phyloP scores from a whole-genome alignment of 1,284 basidiomycete species.

The Singerocomus inundabilis region DNA sequence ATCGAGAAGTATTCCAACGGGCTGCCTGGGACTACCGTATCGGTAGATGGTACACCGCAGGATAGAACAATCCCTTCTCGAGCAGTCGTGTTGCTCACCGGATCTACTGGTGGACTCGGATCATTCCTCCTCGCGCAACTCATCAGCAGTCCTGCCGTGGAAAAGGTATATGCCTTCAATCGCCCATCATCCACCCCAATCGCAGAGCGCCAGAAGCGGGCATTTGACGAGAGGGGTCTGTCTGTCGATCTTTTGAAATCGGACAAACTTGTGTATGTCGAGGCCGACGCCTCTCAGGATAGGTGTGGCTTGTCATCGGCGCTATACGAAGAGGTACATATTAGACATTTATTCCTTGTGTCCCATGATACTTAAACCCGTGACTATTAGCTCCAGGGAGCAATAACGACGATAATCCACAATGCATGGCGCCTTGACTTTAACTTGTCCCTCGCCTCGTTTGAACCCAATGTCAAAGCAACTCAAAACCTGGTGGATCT shows the following conservation, averaged over 20 bases:
- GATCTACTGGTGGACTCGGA: conserved; percentile 14
- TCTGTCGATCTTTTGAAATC: conserved; percentile 6
- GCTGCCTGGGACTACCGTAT: too few species aligned
- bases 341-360: not conserved
- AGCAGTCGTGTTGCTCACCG: conserved; percentile 9
- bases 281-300: conserved; percentile 8
- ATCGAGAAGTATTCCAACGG: conserved; percentile 6
- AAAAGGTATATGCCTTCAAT: conserved; percentile 7
- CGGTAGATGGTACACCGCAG: too few species aligned
- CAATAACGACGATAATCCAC: conserved; percentile 5
- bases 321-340: conserved; percentile 13
- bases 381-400: conserved; percentile 2
- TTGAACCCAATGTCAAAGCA: conserved; percentile 1
- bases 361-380: too few species aligned
- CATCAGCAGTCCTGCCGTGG: not conserved
- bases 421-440: conserved; percentile 11
- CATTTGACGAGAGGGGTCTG: conserved; percentile 2
- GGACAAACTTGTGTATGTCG: conserved; percentile 8
- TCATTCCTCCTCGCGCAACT: conserved; percentile 6
- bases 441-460: conserved; percentile 4
- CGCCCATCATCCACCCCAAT: too few species aligned
- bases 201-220: too few species aligned
- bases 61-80: too few species aligned
- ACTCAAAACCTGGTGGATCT: conserved; percentile 4
- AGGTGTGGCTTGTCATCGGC: conserved; percentile 1